Base-by-base conservation (phyloP, 1,284 basidiomycete genomes). In the Nidula niveotomentosa region DNA sequence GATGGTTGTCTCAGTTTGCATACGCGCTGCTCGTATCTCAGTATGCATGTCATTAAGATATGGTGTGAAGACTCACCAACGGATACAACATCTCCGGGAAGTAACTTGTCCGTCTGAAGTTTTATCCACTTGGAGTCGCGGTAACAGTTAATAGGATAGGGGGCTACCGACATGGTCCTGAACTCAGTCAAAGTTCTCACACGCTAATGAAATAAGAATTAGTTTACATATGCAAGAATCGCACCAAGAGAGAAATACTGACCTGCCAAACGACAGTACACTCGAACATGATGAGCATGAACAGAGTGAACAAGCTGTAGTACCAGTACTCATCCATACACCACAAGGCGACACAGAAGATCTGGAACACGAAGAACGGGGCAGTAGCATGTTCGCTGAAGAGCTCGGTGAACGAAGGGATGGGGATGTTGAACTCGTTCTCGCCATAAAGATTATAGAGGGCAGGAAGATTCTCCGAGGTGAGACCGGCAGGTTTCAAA, bases 281-380 rank as follows among this genome's bases (percentile, higher is more conserved):
- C 74, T 98, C 96, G 66, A 98, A 98, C 58, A 96, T 90, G 52
- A 98, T 76, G 49, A 98, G 79, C 96, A 98, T 98, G 82, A 98
- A 97, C 36, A 95, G 80, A 0, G 96, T 98, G 76, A 98, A 98
- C 45, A 98, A 73, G 59, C 90, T 93, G 78, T 96, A 98, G 70
- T 96, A 97, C 94, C 94, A 97, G 72, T 97, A 98, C 71, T 97
- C 96, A 67, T 98, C 96, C 64, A 98, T 74, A 68, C 91, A 94
- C 95, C 95, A 98, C 12, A 98, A 77, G 0, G 92, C 93, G 7
- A 97, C 95, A 60, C 95, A 98, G 73, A 98, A 98, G 43, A 98
- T 77, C 74, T 98, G 94, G 73, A 97, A 96, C 34, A 96, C 93
- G 70, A 97, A 97, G 80, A 97, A 97, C 0, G 95, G 94, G 0